These are phyloP conservation scores for Tetracladium marchalianum DNA, from an alignment of 495 filamentous ascomycete genomes.

Conservation along the genomic window DNA sequence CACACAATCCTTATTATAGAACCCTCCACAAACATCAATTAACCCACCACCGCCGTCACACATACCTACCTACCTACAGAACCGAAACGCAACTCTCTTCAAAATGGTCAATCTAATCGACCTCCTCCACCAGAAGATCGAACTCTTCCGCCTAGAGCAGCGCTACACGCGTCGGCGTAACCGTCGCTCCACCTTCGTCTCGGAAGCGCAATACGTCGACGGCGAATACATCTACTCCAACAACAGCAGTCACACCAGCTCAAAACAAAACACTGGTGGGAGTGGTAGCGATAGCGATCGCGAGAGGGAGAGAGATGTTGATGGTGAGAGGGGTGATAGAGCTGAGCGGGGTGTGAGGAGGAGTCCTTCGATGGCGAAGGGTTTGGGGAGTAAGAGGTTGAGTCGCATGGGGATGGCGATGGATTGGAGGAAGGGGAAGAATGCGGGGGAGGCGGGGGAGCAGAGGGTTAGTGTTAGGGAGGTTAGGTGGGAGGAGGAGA, in stretches of 20 bases:
- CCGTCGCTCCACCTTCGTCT: constrained; percentile 76
- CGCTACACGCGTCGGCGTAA: constrained; percentile 76
- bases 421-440: constrained; percentile 13
- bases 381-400: constrained; percentile 4
- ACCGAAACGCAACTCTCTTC: not conserved
- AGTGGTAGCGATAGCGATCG: constrained; percentile 12
- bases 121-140: constrained; percentile 51
- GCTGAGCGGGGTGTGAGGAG: constrained; percentile 28
- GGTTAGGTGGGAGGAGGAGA: constrained; percentile 13
- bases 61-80: not conserved
- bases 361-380: too few species aligned
- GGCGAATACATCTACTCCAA: constrained; percentile 72
- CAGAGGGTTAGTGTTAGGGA: constrained; percentile 13
- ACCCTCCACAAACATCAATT: not conserved
- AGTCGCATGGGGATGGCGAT: constrained; percentile 12
- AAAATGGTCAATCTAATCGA: constrained; percentile 34
- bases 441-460: not conserved
- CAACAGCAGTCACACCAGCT: constrained; percentile 7
- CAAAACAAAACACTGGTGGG: constrained; percentile 11
- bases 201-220: constrained; percentile 80
- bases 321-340: constrained; percentile 43
- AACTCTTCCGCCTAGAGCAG: constrained; percentile 89
- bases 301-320: constrained; percentile 40
- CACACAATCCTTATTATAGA: not conserved
- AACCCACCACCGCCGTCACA: not conserved